Percentiles rank a stretch among this genome's conserved stretches.
Conservation (phyloP, 2,329 filamentous ascomycete genomes). For the Pezicula neosporulosa region DNA sequence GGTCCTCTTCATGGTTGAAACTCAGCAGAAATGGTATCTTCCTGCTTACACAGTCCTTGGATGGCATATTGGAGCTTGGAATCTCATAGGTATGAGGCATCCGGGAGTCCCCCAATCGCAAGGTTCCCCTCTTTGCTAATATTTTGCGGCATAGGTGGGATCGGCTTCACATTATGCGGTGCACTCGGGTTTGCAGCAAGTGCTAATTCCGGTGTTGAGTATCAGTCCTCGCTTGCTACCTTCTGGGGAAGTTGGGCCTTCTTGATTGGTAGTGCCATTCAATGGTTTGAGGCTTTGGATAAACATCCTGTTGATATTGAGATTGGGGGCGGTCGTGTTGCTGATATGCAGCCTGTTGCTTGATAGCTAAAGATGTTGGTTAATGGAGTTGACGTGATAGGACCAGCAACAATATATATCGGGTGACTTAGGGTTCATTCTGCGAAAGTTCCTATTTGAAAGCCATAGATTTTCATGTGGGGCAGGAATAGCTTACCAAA, state of each 20-base stretch:
- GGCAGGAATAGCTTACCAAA: neutral
- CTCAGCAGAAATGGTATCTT: slow-evolving; percentile 59
- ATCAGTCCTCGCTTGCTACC: slow-evolving; percentile 45
- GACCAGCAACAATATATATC: too few relatives aligned
- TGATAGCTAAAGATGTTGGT: neutral
- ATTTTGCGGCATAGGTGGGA: slow-evolving; percentile 11
- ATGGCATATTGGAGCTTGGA: slow-evolving; percentile 67
- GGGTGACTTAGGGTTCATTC: too few relatives aligned
- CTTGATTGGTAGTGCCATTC: slow-evolving; percentile 42
- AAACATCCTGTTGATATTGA: slow-evolving; percentile 41
- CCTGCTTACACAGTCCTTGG: slow-evolving; percentile 54
- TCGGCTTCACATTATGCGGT: slow-evolving; percentile 62
- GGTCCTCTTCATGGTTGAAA: slow-evolving; percentile 62
- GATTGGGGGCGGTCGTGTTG: slow-evolving; percentile 10
- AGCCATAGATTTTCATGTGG: neutral
- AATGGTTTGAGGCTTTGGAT: slow-evolving; percentile 45
- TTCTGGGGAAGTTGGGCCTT: slow-evolving; percentile 49
- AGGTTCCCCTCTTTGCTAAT: neutral
- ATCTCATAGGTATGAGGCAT: slow-evolving; percentile 50
- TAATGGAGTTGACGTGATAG: too few relatives aligned
- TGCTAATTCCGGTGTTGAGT: slow-evolving; percentile 36
- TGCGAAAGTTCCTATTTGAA: too few relatives aligned
- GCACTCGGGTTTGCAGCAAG: slow-evolving; percentile 45
- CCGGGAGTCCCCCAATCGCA: neutral
- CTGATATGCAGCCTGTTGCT: slow-evolving; percentile 3